Base-by-base conservation (phyloP, 768 basidiomycete species). In the Hygrocybe coccinea region DNA sequence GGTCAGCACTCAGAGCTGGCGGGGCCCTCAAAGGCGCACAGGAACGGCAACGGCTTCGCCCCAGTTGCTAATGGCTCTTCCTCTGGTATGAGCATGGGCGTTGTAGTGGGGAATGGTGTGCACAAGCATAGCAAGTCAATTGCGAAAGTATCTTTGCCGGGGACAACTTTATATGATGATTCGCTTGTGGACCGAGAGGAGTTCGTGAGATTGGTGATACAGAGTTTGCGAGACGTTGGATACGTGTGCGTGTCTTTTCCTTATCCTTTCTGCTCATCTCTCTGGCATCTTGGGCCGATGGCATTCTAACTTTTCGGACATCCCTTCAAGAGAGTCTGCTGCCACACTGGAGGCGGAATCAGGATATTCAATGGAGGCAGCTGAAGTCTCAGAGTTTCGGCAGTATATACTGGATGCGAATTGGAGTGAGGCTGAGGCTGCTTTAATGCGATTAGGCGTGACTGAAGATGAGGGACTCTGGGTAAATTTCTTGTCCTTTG, bases 341-440 rank as follows among this genome's bases (percentile, higher is more conserved):
- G 81, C 85, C 15, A 88, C 87, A 1, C 79, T 97, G 52, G 92
- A 97, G 71, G 88, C 86, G 4, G 94, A 97, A 71, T 97, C 94
- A 7, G 95, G 94, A 5, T 95, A 91, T 71, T 75, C 83, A 37
- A 81, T 95, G 74, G 93, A 97, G 66, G 77, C 84, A 19, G 72
- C 81, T 14, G 79, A 87, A 58, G 91, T 95, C 5, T 76, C 86
- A 2, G 81, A 87, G 56, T 95, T 97, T 67, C 79, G 91, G 60
- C 79, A 83, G 50, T 84, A 86, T 65, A 83, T 97, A 55, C 74
- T 93, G 39, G 82, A 85, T 35, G 94, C 87, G 4, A 73, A 81
- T 54, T 97, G 94, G 94, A 67, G 77, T 8, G 83, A 86, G 62
- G 91, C 92, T 14, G 86, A 91, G 66, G 76, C 74, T 21, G 74